phyloP scores from a whole-genome alignment of 73 alveolate species.

The Tetrahymena thermophila region DNA sequence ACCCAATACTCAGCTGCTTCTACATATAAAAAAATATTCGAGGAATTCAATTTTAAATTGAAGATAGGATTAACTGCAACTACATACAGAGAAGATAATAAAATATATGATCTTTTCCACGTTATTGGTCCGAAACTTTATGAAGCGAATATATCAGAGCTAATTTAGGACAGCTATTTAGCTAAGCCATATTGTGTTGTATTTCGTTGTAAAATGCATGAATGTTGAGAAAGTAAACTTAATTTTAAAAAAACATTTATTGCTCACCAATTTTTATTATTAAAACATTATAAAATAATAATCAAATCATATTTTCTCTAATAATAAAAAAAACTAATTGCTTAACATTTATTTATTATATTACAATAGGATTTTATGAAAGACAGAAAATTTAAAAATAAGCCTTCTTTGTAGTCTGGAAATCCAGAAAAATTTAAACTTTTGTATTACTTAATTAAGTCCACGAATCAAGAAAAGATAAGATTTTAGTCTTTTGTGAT shows the following conservation, averaged over 20 bases:
- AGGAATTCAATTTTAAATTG: constrained; percentile 1
- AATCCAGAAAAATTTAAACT: constrained; percentile 37
- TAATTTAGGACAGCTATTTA: constrained; percentile 20
- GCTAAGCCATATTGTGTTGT: constrained; percentile 26
- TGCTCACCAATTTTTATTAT: no score
- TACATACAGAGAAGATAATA: constrained; percentile 40
- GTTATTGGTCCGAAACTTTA: constrained; percentile 36
- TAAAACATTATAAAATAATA: no score
- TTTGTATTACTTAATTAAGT: constrained; percentile 1
- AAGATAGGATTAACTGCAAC: constrained; percentile 42
- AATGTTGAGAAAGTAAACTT: not conserved
- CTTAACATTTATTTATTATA: no score
- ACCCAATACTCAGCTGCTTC: not conserved
- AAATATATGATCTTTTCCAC: constrained; percentile 30
- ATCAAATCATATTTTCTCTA: no score
- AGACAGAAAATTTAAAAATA: not conserved
- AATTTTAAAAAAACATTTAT: no score
- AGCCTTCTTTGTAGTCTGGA: not conserved
- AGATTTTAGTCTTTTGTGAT: constrained; percentile 35
- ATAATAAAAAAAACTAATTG: no score
- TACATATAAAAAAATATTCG: not conserved
- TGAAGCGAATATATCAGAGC: constrained; percentile 36
- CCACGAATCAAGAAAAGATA: constrained; percentile 36
- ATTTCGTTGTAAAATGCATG: constrained; percentile 21
- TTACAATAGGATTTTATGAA: not conserved